Evolutionary conservation across 2,329 filamentous ascomycete species (phyloP).

Genomic region (Paracamarosporium sp.): DNA sequence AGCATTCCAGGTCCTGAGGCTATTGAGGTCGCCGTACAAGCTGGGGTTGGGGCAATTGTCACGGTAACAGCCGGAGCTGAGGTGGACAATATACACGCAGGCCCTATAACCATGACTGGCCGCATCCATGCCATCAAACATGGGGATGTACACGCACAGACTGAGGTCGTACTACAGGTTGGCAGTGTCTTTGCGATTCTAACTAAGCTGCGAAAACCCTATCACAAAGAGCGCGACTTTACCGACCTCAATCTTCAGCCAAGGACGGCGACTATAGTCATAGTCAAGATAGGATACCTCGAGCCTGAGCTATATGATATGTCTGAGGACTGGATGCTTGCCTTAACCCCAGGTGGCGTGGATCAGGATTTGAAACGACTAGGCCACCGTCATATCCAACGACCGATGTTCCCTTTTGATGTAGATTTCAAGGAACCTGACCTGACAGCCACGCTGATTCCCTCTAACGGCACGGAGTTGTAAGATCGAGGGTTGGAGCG

Average conservation of each 20-base stretch:
- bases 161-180: slow-evolving; percentile 59
- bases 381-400: not conserved
- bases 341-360: slow-evolving; percentile 6
- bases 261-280: not conserved
- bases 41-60: slow-evolving; percentile 8
- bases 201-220: slow-evolving; percentile 9
- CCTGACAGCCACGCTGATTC: too few relatives aligned
- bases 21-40: not conserved
- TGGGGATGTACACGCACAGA: slow-evolving; percentile 56
- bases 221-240: slow-evolving; percentile 7
- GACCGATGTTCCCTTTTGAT: slow-evolving; percentile 5
- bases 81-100: slow-evolving; percentile 7
- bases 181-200: slow-evolving; percentile 54
- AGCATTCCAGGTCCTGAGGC: slow-evolving; percentile 6
- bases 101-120: slow-evolving; percentile 33
- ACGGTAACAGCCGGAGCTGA: slow-evolving; percentile 10
- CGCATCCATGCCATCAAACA: slow-evolving; percentile 58
- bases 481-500: too few relatives aligned
- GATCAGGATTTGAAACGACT: slow-evolving; percentile 4
- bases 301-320: slow-evolving; percentile 8
- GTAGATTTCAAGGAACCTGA: not conserved
- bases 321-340: slow-evolving; percentile 7
- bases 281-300: slow-evolving; percentile 3
- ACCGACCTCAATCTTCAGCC: not conserved
- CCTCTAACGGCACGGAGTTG: too few relatives aligned